Base-by-base conservation (phyloP, 164 flowering plant species). In the Liriodendron chinense region DNA sequence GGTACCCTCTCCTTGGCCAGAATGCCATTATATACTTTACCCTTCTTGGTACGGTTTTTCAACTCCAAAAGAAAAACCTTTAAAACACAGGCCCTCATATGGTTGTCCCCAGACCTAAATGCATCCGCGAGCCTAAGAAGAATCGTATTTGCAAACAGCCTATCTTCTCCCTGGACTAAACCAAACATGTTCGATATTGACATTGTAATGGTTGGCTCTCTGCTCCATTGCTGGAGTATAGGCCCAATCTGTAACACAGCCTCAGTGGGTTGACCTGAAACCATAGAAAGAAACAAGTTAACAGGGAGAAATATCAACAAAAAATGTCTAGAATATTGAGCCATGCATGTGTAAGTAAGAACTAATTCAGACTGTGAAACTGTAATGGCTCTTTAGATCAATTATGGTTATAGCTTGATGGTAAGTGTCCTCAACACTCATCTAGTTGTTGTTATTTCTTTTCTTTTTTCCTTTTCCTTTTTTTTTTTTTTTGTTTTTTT, bases 121-220 rank as follows among this genome's bases (percentile, higher is more conserved):
- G 96, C 90, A 77, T 91, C 92, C 4, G 92, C 92, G 70, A 96
- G 91, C 75, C 94, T 88, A 61, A 94, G 86, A 47, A 96, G 87
- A 43, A 94, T 89, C 1, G 96, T 70, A 72, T 92, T 93, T 23
- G 90, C 88, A 80, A 91, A 92, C 47, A 92, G 82, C 84, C 89
- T 88, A 71, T 92, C 98, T 77, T 96, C 98, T 18, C 91, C 92
- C 0, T 92, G 92, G 75, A 96, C 82, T 73, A 96, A 82, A 72
- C 86, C 88, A 82, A 86, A 92, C 87, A 91, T 83, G 68, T 76
- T 81, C 65, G 84, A 80, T 26, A 78, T 85, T 0, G 82, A 77
- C 70, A 79, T 56, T 5, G 88, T 81, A 47, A 79, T 78, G 13
- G 73, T 69, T 3, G 87, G 85, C 72, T 92, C 91, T 59, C 71